A percentile compares a stretch with the other conserved stretches of the same genome.
Evolutionary conservation across 2,329 filamentous ascomycete species (phyloP).

Genomic region (Epichloe glyceriae): DNA sequence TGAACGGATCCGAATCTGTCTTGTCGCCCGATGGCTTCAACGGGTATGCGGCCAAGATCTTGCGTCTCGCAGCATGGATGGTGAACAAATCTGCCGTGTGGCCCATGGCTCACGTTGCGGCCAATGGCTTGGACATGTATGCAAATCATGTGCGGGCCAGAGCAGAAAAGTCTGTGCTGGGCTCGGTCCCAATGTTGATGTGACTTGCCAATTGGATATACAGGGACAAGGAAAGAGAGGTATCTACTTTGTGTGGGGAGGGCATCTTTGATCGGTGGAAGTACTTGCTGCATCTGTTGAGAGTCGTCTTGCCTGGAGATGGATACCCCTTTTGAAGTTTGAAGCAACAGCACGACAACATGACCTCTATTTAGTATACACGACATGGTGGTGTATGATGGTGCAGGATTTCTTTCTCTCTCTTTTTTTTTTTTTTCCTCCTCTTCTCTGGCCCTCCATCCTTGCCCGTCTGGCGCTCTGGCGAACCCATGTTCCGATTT

Average conservation of each 20-base stretch:
- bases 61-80: constrained; percentile 75
- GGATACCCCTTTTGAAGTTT: neutral
- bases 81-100: constrained; percentile 82
- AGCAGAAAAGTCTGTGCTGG: constrained; percentile 38
- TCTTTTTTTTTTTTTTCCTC: too few relatives aligned
- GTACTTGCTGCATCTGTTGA: neutral
- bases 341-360: neutral
- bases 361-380: neutral
- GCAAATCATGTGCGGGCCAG: constrained; percentile 37
- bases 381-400: too few relatives aligned
- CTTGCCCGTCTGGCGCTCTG: too few relatives aligned
- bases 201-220: neutral
- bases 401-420: neutral
- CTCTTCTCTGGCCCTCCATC: neutral
- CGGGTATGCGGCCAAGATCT: constrained; percentile 73
- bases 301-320: neutral
- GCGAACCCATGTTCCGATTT: too few relatives aligned
- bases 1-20: constrained; percentile 39
- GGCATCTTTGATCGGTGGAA: neutral
- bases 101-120: constrained; percentile 53
- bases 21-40: constrained; percentile 46
- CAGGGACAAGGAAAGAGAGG: neutral
- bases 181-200: constrained; percentile 6
- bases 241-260: neutral
- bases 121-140: constrained; percentile 41